Base-by-base conservation (phyloP, 148 eudicot species). In the Fagopyrum esculentum region DNA sequence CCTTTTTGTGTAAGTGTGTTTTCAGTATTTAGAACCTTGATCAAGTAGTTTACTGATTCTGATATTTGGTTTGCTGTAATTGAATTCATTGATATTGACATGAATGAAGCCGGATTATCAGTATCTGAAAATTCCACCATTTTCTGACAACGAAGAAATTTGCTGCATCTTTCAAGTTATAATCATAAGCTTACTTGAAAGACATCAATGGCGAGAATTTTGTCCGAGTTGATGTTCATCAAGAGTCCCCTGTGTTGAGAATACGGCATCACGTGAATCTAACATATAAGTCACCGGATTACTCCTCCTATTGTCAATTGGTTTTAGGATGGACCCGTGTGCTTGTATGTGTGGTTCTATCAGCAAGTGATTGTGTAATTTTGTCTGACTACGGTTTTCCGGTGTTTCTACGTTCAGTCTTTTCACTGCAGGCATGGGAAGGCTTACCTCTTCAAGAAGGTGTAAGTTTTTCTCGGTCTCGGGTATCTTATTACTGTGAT, bases 401-500 rank as follows among this genome's bases (percentile, higher is more conserved):
- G 50, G 82, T 45, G 85, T 76, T 80, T 82, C 71, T 77, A 82
- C 78, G 74, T 90, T 75, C 90, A 93, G 98, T 80, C 90, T 74
- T 93, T 93, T 74, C 90, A 87, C 76, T 68, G 80, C 91, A 90
- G 85, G 90, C 89, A 93, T 84, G 98, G 98, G 78, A 93, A 84
- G 82, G 98, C 98, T 80, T 93, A 93, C 81, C 96, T 93, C 90
- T 93, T 93, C 91, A 89, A 78, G 80, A 90, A 87, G 83, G 96
- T 93, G 98, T 93, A 93, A 89, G 98, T 92, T 80, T 78, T 85
- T 78, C 86, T 78, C 79, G 74, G 75, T 81, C 74, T 51, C 71
- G 72, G 76, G 55, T 73, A 60, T 35, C 43, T 64, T 22, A 17
- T 73, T 45, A 19, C 54, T 50, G 12, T 30, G 26, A 22, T 22